Evolutionary conservation across 257 asterid genomes (phyloP), one percentile per base, ranked within the genome.

Genomic region (Nicotiana otophora): DNA sequence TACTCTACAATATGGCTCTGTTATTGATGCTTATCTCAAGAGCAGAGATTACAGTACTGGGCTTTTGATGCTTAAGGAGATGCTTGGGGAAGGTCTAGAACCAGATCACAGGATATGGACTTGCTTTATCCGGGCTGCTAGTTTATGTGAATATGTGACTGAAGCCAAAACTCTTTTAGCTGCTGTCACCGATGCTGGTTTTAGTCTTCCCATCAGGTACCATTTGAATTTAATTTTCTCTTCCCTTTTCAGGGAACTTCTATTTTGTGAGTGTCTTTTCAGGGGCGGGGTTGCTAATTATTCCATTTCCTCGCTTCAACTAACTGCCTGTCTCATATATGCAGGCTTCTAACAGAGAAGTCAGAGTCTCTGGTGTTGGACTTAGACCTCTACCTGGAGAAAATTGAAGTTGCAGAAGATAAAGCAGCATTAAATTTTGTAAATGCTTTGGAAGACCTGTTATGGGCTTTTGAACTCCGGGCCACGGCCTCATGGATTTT

Each of bases 381-480:
- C 89, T 82, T 91, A 84, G 97, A 96, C 84, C 70, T 51, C 77
- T 94, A 90, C 87, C 94, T 96, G 81, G 89, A 86, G 84, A 77
- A 86, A 84, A 90, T 94, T 83, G 93, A 88, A 84, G 92, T 90
- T 1, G 3, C 91, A 57, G 97, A 94, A 81, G 97, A 96, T 87
- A 86, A 92, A 86, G 98, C 97, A 31, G 98, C 98, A 53, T 86
- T 94, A 83, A 93, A 93, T 88, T 90, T 96, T 89, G 97, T 94
- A 70, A 96, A 96, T 87, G 98, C 97, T 82, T 89, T 96, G 90
- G 97, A 91, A 89, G 97, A 96, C 87, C 70, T 93, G 88, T 87
- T 96, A 86, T 96, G 99, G 99, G 94, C 98, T 75, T 96, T 91
- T 88, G 98, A 94, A 85, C 93, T 82, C 69, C 94, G 99, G 77